Percentiles rank a stretch among this genome's conserved stretches.
phyloP scores from a whole-genome alignment of 2,329 filamentous ascomycete species.

The Diaporthe vexans region DNA sequence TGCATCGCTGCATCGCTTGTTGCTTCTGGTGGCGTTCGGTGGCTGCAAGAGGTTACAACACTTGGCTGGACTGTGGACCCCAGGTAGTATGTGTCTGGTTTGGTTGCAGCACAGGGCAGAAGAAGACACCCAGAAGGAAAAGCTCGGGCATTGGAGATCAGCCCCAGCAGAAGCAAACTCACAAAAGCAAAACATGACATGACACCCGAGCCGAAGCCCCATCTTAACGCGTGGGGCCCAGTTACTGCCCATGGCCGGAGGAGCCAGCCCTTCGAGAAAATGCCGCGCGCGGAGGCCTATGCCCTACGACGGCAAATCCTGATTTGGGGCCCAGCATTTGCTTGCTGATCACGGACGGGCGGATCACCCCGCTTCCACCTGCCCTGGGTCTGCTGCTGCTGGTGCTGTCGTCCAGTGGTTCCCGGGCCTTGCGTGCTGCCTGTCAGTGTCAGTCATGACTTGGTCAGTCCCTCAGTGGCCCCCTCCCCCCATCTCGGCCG shows the following conservation, averaged over 20 bases:
- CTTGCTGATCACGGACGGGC: conserved; percentile 26
- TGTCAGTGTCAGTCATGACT: conserved; percentile 27
- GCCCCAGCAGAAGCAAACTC: conserved; percentile 4
- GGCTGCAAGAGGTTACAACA: background rate
- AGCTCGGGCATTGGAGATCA: background rate
- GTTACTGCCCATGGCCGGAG: background rate
- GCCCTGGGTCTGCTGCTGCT: background rate
- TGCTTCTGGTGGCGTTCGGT: background rate
- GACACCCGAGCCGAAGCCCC: conserved; percentile 16
- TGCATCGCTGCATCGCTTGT: conserved; percentile 9
- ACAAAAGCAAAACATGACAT: conserved; percentile 22
- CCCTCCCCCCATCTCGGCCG: conserved; percentile 9
- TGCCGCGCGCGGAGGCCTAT: conserved; percentile 26
- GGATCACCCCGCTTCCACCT: conserved; percentile 24
- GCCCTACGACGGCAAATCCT: conserved; percentile 30
- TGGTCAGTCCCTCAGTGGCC: background rate
- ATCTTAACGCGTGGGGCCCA: conserved; percentile 6
- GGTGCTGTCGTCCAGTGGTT: conserved; percentile 5
- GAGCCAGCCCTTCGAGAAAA: conserved; percentile 26
- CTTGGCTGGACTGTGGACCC: background rate
- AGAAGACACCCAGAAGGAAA: background rate
- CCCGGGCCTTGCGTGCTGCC: background rate
- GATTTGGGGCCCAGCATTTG: conserved; percentile 14
- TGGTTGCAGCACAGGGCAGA: conserved; percentile 15
- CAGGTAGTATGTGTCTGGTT: background rate